phyloP scores from a whole-genome alignment of 2,329 filamentous ascomycete genomes.

The Fonsecaea nubica region DNA sequence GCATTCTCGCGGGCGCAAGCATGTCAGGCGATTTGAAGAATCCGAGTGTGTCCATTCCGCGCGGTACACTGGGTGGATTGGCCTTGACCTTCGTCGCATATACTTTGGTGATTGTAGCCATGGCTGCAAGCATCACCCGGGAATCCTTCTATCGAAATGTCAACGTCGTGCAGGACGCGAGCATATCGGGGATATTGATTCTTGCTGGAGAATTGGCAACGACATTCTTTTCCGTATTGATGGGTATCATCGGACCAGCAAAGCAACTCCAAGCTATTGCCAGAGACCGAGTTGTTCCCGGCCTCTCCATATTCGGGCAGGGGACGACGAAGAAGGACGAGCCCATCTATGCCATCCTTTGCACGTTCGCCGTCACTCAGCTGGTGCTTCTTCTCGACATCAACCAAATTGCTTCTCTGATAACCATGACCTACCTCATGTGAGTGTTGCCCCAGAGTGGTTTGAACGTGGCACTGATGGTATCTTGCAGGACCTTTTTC shows the following conservation, averaged over 20 bases:
- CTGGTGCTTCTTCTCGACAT: conserved; percentile 81
- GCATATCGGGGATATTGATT: conserved; percentile 74
- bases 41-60: conserved; percentile 82
- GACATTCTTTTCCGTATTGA: conserved; percentile 82
- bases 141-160: conserved; percentile 74
- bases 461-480: conserved; percentile 13
- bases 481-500: conserved; percentile 68
- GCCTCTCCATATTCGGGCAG: conserved; percentile 74
- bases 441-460: conserved; percentile 13
- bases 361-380: conserved; percentile 78
- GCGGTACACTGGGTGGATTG: conserved; percentile 80
- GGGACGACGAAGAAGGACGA: conserved; percentile 76
- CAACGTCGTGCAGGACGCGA: conserved; percentile 83
- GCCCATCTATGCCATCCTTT: conserved; percentile 74
- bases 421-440: conserved; percentile 92
- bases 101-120: conserved; percentile 74
- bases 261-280: conserved; percentile 85
- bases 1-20: conserved; percentile 74
- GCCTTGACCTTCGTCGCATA: conserved; percentile 78
- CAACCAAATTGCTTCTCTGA: conserved; percentile 86
- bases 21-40: conserved; percentile 88
- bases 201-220: conserved; percentile 83
- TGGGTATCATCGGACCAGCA: conserved; percentile 84
- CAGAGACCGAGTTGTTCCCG: conserved; percentile 78
- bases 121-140: conserved; percentile 78